These are phyloP conservation scores for Elaeis oleifera DNA, from an alignment of 202 grass and related monocot species.

Conservation along the genomic window DNA sequence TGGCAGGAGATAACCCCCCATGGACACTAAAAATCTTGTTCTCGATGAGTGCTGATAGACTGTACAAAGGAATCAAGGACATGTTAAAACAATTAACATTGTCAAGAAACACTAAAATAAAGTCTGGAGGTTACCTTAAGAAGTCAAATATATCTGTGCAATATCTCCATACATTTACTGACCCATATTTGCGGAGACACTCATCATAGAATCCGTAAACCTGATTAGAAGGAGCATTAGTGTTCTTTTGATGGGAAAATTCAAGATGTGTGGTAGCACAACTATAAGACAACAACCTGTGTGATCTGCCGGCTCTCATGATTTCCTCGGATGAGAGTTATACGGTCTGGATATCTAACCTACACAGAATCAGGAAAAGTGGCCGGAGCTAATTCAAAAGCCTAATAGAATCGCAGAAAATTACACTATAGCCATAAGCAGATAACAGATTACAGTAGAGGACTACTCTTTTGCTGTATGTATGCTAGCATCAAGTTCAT, in stretches of 20 bases:
- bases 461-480: no score
- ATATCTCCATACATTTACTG: constrained; percentile 99
- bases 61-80: constrained; percentile 34
- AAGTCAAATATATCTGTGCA: constrained; percentile 99
- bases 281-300: constrained; percentile 45
- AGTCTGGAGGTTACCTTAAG: constrained; percentile 45
- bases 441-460: no score
- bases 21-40: constrained; percentile 99
- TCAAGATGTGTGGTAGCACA: neutral
- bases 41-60: constrained; percentile 95
- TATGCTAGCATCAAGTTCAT: no score
- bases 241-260: neutral
- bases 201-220: constrained; percentile 99
- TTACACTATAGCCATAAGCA: no score
- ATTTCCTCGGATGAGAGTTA: constrained; percentile 97
- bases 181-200: constrained; percentile 95
- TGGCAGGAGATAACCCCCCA: constrained; percentile 88
- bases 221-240: constrained; percentile 28
- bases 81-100: constrained; percentile 3
- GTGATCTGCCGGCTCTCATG: constrained; percentile 99
- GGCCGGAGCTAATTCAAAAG: neutral
- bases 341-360: constrained; percentile 98
- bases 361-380: constrained; percentile 13
- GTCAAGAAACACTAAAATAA: no score
- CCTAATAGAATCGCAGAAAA: no score